Evolutionary conservation across 2,329 filamentous ascomycete species (phyloP).

Genomic region (Fusarium hostae): DNA sequence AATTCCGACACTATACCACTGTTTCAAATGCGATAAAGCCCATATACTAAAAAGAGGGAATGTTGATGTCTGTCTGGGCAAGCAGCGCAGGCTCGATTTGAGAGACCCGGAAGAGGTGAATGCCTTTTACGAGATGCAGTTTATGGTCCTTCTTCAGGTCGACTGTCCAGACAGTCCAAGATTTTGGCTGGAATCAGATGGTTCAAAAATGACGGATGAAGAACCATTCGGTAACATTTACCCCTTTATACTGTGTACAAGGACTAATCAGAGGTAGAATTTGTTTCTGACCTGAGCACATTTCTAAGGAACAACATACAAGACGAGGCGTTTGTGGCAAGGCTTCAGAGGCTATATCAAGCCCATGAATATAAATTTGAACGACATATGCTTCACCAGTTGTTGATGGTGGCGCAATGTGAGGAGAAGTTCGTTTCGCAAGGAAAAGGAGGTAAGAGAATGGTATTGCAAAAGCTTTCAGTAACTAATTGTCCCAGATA

Average conservation of each 20-base stretch:
- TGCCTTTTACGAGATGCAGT: background rate
- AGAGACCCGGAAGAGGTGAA: background rate
- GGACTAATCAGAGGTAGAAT: background rate
- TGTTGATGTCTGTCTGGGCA: background rate
- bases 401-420: background rate
- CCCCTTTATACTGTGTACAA: background rate
- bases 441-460: background rate
- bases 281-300: background rate
- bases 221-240: background rate
- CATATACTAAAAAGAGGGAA: fast-evolving
- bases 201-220: background rate
- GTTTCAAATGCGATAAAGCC: background rate
- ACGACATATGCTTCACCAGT: background rate
- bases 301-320: background rate
- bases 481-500: background rate
- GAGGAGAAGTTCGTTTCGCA: background rate
- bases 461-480: background rate
- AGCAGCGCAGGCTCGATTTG: background rate
- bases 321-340: too few species aligned
- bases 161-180: background rate
- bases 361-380: too few species aligned
- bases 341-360: too few species aligned
- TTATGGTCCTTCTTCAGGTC: background rate
- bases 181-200: background rate
- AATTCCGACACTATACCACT: background rate